Conservation (phyloP, 495 filamentous ascomycete genomes). For the Daldinia concentrica region DNA sequence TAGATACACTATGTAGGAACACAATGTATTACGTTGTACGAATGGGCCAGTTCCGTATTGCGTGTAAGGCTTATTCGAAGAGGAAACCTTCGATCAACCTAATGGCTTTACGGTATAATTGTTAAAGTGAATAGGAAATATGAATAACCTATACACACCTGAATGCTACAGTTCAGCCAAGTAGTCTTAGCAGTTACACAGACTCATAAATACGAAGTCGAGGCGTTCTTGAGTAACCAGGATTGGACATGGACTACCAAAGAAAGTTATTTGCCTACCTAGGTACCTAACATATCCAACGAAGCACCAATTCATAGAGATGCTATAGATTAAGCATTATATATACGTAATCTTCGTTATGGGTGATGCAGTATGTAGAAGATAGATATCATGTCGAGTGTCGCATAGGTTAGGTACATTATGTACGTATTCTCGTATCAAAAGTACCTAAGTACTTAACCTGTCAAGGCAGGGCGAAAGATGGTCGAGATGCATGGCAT, state of each 20-base stretch:
- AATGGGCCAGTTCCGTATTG: too few relatives aligned
- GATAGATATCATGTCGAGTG: constrained; percentile 6
- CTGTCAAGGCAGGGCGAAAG: neutral
- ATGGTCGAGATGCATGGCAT: neutral
- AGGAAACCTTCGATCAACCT: too few relatives aligned
- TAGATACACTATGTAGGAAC: neutral
- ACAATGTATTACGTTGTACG: too few relatives aligned
- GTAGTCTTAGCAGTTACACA: neutral
- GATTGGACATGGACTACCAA: neutral
- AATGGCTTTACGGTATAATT: neutral
- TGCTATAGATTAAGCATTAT: too few relatives aligned
- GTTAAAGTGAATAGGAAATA: neutral
- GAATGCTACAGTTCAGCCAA: neutral
- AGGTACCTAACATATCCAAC: too few relatives aligned
- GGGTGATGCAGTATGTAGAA: constrained; percentile 2
- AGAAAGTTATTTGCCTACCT: neutral
- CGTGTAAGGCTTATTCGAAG: too few relatives aligned
- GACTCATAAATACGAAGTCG: neutral
- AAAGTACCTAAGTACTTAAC: neutral
- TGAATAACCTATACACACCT: too few relatives aligned
- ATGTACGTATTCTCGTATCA: neutral
- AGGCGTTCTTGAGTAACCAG: neutral
- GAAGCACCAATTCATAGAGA: too few relatives aligned
- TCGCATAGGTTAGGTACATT: too few relatives aligned
- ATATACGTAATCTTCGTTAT: too few relatives aligned